These are phyloP conservation scores for Thelonectria blattea DNA, from an alignment of 2,329 filamentous ascomycete genomes.

Conservation along the genomic window DNA sequence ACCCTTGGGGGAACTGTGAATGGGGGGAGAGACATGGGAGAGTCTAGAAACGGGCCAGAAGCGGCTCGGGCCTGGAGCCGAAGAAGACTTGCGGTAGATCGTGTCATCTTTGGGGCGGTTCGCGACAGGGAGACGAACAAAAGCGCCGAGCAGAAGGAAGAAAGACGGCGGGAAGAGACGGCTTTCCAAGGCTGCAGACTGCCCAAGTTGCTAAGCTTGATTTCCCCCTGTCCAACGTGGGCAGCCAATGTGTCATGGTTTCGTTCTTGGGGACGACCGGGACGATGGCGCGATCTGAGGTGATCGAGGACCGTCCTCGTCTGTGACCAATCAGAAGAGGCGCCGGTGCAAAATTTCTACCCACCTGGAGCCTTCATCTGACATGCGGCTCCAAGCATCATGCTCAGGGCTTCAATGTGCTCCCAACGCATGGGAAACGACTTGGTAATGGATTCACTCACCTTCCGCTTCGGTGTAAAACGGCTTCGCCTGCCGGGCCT, in stretches of 20 bases:
- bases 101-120: neutral
- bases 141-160: conserved; percentile 28
- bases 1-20: neutral
- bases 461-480: conserved; percentile 19
- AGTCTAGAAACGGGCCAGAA: conserved; percentile 37
- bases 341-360: neutral
- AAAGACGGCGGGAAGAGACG: conserved; percentile 7
- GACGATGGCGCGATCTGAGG: conserved; percentile 41
- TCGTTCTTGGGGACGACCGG: conserved; percentile 27
- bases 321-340: conserved; percentile 20
- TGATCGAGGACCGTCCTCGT: conserved; percentile 29
- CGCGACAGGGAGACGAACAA: neutral
- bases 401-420: neutral
- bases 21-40: too few relatives aligned
- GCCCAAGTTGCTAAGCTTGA: neutral
- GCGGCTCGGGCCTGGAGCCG: conserved; percentile 21
- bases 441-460: conserved; percentile 12
- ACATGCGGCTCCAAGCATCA: conserved; percentile 13
- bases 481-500: neutral
- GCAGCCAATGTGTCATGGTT: conserved; percentile 28
- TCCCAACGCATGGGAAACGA: neutral
- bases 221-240: neutral
- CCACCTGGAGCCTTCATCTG: conserved; percentile 27
- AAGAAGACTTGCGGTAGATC: neutral
- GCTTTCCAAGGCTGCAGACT: conserved; percentile 1